Base-by-base conservation (phyloP, 768 basidiomycete genomes). In the Lepiota venenata region DNA sequence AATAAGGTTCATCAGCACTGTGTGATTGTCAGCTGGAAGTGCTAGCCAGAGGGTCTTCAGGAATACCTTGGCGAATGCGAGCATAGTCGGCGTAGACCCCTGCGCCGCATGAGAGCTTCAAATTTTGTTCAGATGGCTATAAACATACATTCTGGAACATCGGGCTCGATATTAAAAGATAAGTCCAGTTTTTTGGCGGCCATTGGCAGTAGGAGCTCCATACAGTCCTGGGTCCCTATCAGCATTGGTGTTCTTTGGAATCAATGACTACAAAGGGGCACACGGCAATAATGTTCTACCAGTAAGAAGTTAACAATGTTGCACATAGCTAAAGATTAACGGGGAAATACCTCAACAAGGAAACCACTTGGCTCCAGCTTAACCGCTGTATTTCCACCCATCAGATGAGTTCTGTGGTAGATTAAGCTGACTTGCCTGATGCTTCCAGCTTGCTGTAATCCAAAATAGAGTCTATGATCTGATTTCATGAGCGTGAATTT, bases 391-490 rank as follows among this genome's bases (percentile, higher is more conserved):
- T 21, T 9, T 8, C 35, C 4, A 40, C 21, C 22, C 51, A 45
- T 61, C 47, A 12, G 48, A 51, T 32, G 15, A 6, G 35, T 22
- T 29, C 16, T 15, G 29, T 47, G 6, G 25, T 8, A 16, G 16
- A 32, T 6, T 3, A 18, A 47, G 15, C 29, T 6, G 37, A 56
- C 64, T 46, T 60, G 81, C 85, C 84, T 45, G 84, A 87, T 16
- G 87, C 88, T 64, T 90, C 88, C 1, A 88, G 70, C 64, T 90
- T 90, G 68, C 85, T 87, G 67, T 88, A 89, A 62, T 90, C 88
- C 58, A 90, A 67, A 46, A 90, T 87, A 1, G 84, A 86, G 65
- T 88, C 85, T 60, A 90, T 89, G 64, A 89, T 88, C 85, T 88
- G 50, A 29, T n/a, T 25, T 32, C 18, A 37, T 32, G 22, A 40